phyloP scores from a whole-genome alignment of 768 basidiomycete species.

The Amanita molliuscula region DNA sequence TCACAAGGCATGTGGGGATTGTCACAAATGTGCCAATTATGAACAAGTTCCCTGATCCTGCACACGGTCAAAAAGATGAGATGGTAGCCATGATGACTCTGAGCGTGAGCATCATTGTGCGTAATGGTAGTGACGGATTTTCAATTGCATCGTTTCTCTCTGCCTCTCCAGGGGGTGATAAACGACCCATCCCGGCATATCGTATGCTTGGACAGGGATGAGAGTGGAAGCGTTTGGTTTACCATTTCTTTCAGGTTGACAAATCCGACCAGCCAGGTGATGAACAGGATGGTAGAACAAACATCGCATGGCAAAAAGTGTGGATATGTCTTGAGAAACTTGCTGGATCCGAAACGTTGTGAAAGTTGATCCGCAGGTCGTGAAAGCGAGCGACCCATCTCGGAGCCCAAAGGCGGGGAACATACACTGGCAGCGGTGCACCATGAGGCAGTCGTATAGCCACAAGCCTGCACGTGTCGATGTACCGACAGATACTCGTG shows the following conservation, averaged over 20 bases:
- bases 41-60: constrained; percentile 26
- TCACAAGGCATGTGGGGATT: constrained; percentile 31
- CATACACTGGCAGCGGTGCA: constrained; percentile 4
- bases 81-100: constrained; percentile 39
- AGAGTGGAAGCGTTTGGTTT: not conserved
- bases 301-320: constrained; percentile 35
- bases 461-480: not conserved
- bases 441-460: constrained; percentile 24
- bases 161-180: not conserved
- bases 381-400: not conserved
- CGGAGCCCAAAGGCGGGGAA: not conserved
- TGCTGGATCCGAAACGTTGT: constrained; percentile 20
- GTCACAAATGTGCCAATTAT: constrained; percentile 28
- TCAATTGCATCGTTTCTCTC: not conserved
- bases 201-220: not conserved
- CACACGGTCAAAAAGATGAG: constrained; percentile 44
- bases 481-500: not conserved
- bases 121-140: not conserved
- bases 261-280: constrained; percentile 32
- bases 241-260: constrained; percentile 29
- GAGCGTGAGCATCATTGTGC: constrained; percentile 8
- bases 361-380: constrained; percentile 21
- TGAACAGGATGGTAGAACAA: constrained; percentile 24
- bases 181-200: not conserved
- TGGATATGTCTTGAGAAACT: constrained; percentile 35